phyloP scores from a whole-genome alignment of 768 basidiomycete genomes.

The Pilatotrama ljubarskyi region DNA sequence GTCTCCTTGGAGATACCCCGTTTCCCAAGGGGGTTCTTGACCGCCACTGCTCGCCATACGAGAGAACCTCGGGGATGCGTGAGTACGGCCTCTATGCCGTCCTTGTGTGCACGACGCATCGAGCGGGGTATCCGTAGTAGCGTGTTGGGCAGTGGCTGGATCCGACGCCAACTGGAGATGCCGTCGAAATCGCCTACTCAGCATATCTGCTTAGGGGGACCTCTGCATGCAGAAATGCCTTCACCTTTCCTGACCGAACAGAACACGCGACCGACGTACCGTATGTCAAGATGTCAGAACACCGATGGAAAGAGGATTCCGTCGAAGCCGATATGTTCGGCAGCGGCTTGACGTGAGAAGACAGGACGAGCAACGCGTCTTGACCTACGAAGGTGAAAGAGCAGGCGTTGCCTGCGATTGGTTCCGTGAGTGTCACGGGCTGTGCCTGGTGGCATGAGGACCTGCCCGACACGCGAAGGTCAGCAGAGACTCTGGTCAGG shows the following conservation, averaged over 20 bases:
- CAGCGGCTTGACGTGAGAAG: not conserved
- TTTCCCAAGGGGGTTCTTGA: not conserved
- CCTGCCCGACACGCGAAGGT: too few relatives aligned
- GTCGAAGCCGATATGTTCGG: too few relatives aligned
- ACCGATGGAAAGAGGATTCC: not conserved
- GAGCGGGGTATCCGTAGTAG: too few relatives aligned
- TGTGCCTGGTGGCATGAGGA: too few relatives aligned
- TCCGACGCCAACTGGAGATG: too few relatives aligned
- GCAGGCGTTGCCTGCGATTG: too few relatives aligned
- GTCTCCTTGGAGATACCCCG: not conserved
- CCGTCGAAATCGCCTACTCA: too few relatives aligned
- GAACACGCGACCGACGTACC: not conserved
- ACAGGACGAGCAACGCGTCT: not conserved
- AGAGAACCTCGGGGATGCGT: not conserved
- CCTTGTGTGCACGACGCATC: too few relatives aligned
- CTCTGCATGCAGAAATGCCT: not conserved
- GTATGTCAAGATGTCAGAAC: not conserved
- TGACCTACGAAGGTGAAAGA: not conserved
- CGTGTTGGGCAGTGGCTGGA: too few relatives aligned
- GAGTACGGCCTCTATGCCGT: not conserved
- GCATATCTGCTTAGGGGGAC: not conserved
- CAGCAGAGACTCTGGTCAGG: too few relatives aligned
- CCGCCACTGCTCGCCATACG: not conserved
- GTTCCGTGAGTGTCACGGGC: too few relatives aligned
- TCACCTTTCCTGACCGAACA: not conserved